Evolutionary conservation across 2,329 filamentous ascomycete genomes (phyloP), one percentile per base, ranked within the genome.

Genomic region (Trichoderma oligosporum): DNA sequence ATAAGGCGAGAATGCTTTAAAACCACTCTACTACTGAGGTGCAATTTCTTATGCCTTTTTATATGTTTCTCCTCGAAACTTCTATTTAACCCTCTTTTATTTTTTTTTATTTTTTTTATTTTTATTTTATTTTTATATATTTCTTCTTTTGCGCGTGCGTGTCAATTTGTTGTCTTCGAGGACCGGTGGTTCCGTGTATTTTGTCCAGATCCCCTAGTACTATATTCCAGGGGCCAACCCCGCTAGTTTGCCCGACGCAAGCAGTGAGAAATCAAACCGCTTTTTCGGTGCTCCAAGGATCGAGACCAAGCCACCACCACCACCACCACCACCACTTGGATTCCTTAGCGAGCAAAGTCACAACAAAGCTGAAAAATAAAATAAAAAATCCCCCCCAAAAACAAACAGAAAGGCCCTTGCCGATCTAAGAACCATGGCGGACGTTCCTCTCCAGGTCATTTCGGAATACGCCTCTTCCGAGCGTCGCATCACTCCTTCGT

Each of bases 401-500:
- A 48, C 22, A 20, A 53, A 29, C 33, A 33, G 3, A 31, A 60
- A 48, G 6, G 24, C 14, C 25, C 35, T 29, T 55, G 51, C 20
- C 33, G 29, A 55, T 22, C 31, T 38, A 54, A 20, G 31, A 59
- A 74, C 74, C 70, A 84, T 88, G 76, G 82, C 85, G 54, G 90
- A 94, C 71, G 81, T 94, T 57, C 86, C 89, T 63, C 80, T 94
- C 66, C 80, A 86, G 62, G 83, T 94, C 67, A 82, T 82, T 60
- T 93, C 89, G 51, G 86, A 90, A 60, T 89, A 87, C 72, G 81
- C 88, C 46, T 83, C 86, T 47, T 92, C 91, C 51, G 94, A 99
- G 76, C 88, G 93, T 61, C 89, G 94, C 64, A 85, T 97, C 71
- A 93, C 90, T 24, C 93, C 93, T 12, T 87, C 92, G 64, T 99